Conservation (phyloP, 2,329 filamentous ascomycete genomes). For the Hirsutella thompsonii region DNA sequence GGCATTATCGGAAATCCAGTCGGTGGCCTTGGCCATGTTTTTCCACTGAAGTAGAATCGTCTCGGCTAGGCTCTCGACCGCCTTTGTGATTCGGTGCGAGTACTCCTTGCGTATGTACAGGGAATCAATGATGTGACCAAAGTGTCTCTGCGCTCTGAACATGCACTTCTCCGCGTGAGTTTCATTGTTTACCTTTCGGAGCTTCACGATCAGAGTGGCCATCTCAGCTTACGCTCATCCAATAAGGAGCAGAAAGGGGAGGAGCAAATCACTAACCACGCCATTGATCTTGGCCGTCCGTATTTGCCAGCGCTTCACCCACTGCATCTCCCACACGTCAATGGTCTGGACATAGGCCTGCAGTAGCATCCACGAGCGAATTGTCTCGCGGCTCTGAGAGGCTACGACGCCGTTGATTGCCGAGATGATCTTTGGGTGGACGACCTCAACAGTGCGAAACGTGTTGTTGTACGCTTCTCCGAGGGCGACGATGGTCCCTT, state of each 20-base stretch:
- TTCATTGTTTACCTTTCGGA: not conserved
- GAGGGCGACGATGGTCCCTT: not conserved
- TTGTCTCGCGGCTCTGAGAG: not conserved
- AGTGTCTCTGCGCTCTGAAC: constrained; percentile 2
- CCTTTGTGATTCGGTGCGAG: not conserved
- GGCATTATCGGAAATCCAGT: not conserved
- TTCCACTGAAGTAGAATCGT: not conserved
- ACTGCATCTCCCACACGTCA: constrained; percentile 4
- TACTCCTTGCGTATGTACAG: constrained; percentile 2
- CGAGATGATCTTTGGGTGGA: constrained; percentile 3
- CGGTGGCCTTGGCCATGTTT: not conserved
- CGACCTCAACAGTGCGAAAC: constrained; percentile 3
- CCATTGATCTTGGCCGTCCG: not conserved
- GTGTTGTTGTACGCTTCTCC: not conserved
- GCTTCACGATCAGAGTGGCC: not conserved
- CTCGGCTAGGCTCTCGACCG: not conserved
- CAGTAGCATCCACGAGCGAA: constrained; percentile 7
- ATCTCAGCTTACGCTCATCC: not conserved
- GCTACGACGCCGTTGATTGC: not conserved
- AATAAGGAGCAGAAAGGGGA: not conserved
- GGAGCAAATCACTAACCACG: not conserved
- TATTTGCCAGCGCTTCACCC: not conserved
- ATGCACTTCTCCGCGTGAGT: constrained; percentile 1
- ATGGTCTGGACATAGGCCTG: constrained; percentile 8
- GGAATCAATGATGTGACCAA: constrained; percentile 4